A percentile compares a stretch with the other conserved stretches of the same genome.
phyloP scores from a whole-genome alignment of 1,284 basidiomycete species.

The Irpex lacteus region DNA sequence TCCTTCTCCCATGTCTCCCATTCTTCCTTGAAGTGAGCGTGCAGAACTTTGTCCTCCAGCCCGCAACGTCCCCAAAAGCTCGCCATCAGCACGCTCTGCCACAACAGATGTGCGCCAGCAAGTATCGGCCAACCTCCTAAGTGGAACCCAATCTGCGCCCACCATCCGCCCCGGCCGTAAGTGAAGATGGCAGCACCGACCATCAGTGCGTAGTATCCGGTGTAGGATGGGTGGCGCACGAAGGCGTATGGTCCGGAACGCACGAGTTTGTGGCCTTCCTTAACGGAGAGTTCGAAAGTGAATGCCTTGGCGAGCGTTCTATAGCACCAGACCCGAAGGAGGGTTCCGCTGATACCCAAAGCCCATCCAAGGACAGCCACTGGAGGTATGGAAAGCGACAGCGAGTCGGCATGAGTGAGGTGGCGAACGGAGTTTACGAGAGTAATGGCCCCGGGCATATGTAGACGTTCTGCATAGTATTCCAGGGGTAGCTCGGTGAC shows the following conservation, averaged over 20 bases:
- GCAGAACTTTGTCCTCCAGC: conserved; percentile 7
- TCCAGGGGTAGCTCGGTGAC: background rate
- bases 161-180: conserved; percentile 6
- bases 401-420: background rate
- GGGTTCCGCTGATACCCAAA: conserved; percentile 14
- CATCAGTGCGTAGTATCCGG: conserved; percentile 15
- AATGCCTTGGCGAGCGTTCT: conserved; percentile 21
- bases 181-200: conserved; percentile 3
- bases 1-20: conserved; percentile 8
- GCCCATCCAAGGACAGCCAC: conserved; percentile 11
- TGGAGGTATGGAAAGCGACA: background rate
- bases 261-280: conserved; percentile 20
- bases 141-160: background rate
- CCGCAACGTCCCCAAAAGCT: background rate
- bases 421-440: background rate
- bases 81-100: background rate
- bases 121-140: background rate
- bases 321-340: conserved; percentile 21
- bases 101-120: background rate
- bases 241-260: conserved; percentile 23
- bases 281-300: conserved; percentile 24
- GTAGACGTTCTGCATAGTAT: background rate
- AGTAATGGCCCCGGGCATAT: background rate
- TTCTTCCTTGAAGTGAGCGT: conserved; percentile 8
- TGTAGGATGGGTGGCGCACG: conserved; percentile 25